phyloP scores from a whole-genome alignment of 306 rosid genomes.

The Cucumis sativus region Cucumber_9930_V3 NC_026657.2:2995001-2995500 shows the following conservation, averaged over 20 bases:
- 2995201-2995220: slow-evolving; percentile 21
- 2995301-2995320: slow-evolving; percentile 48
- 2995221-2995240: slow-evolving; percentile 43
- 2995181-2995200: background rate
- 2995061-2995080: too few species aligned
- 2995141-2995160: background rate
- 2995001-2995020: background rate
- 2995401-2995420: slow-evolving; percentile 20
- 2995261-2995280: slow-evolving; percentile 23
- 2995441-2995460: slow-evolving; percentile 20
- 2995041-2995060: background rate
- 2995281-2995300: slow-evolving; percentile 40
- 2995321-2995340: slow-evolving; percentile 44
- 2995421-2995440: slow-evolving; percentile 12
- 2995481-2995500: slow-evolving; percentile 42
- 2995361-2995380: slow-evolving; percentile 27
- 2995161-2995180: background rate
- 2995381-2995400: slow-evolving; percentile 32
- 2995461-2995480: slow-evolving; percentile 35
- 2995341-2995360: slow-evolving; percentile 37
- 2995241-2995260: slow-evolving; percentile 42
- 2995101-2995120: too few species aligned
- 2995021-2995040: background rate
- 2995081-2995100: too few species aligned
- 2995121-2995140: background rate